These are phyloP conservation scores for Leccinum subgranulosum DNA, from an alignment of 768 basidiomycete species.

Conservation along the genomic window DNA sequence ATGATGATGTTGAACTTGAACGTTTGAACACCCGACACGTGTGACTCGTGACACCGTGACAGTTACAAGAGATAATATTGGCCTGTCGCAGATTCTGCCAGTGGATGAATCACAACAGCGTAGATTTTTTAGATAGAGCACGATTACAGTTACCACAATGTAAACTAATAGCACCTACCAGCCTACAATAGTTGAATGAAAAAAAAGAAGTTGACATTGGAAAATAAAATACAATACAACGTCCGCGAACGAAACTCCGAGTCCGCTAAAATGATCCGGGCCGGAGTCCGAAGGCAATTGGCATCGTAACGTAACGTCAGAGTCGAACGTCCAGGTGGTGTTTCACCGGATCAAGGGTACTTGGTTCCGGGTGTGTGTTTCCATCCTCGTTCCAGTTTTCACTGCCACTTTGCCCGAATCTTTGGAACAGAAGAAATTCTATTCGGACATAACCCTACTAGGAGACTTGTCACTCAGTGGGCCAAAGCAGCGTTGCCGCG, in stretches of 20 bases:
- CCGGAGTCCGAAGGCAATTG: not conserved
- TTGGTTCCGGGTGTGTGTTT: not conserved
- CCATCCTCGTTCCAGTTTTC: not conserved
- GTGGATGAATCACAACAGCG: no score
- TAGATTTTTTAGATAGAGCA: no score
- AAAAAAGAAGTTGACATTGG: no score
- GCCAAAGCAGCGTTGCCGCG: not conserved
- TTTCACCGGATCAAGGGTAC: not conserved
- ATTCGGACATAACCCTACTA: not conserved
- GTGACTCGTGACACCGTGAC: no score
- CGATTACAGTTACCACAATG: no score
- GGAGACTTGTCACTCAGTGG: not conserved
- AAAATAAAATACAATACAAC: not conserved
- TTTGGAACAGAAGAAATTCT: not conserved
- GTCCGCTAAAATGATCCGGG: not conserved
- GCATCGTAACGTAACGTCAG: not conserved
- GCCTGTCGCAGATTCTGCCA: no score
- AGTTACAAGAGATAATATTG: no score
- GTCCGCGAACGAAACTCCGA: not conserved
- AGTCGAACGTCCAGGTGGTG: not conserved
- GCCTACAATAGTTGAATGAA: no score
- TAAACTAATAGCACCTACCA: no score
- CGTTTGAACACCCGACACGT: no score
- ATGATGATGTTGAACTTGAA: no score
- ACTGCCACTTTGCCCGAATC: not conserved